Percentiles rank a stretch among this genome's conserved stretches.
These are phyloP conservation scores for Mortierella hygrophila DNA, from an alignment of 192 early-diverging fungal species.

Conservation along the genomic window DNA sequence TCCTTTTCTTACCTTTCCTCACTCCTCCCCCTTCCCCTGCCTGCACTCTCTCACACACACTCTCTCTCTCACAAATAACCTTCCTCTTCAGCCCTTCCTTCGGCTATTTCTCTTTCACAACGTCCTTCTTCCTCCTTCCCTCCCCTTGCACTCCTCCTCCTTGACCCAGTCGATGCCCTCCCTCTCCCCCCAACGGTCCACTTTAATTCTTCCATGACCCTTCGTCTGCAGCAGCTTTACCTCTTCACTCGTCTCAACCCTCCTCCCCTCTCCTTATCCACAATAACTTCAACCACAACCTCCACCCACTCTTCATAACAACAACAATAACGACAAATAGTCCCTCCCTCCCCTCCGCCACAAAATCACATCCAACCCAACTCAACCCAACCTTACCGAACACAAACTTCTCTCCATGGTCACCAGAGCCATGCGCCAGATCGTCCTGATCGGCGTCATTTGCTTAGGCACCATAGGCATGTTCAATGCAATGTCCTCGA, in stretches of 20 bases:
- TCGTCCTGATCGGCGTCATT: slow-evolving; percentile 55
- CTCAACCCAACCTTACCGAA: neutral
- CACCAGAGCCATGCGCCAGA: slow-evolving; percentile 55
- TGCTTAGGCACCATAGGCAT: slow-evolving; percentile 57
- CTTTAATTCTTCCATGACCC: neutral
- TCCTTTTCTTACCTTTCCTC: neutral
- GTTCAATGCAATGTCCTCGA: slow-evolving; percentile 55
- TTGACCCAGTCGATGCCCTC: neutral
- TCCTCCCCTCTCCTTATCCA: neutral
- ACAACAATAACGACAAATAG: neutral
- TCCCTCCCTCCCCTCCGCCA: neutral
- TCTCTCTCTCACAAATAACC: neutral
- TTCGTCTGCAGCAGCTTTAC: neutral
- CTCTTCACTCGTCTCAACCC: neutral
- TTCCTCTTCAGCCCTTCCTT: neutral
- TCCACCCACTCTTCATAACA: neutral
- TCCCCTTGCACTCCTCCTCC: neutral
- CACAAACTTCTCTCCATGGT: slow-evolving; percentile 33
- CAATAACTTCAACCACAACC: neutral
- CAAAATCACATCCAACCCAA: neutral
- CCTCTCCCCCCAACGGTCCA: neutral
- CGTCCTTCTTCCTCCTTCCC: neutral
- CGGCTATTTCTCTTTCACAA: neutral
- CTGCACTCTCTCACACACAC: neutral
- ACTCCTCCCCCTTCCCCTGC: neutral